Evolutionary conservation across 768 basidiomycete species (phyloP).

Genomic region (Hydnomerulius pinastri): DNA sequence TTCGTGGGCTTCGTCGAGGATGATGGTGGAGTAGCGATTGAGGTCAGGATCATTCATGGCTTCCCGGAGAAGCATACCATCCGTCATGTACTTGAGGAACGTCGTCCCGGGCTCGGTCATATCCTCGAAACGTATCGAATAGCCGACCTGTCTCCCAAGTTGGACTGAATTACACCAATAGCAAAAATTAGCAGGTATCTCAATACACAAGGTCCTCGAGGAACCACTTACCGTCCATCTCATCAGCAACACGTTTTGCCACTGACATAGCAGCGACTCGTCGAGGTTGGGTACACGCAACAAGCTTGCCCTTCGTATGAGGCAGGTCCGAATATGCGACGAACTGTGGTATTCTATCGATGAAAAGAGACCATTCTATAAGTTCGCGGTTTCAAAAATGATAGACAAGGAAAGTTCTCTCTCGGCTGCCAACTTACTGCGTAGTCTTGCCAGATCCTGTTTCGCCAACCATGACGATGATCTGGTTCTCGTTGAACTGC

Average conservation of each 20-base stretch:
- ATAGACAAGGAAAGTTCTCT: slow-evolving; percentile 21
- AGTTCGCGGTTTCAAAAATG: slow-evolving; percentile 20
- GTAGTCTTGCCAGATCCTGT: slow-evolving; percentile 97
- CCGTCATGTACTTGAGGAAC: slow-evolving; percentile 99
- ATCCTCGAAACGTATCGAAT: slow-evolving; percentile 98
- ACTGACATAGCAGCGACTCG: slow-evolving; percentile 98
- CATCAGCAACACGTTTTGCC: slow-evolving; percentile 97
- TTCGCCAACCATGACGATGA: slow-evolving; percentile 90
- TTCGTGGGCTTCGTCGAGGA: slow-evolving; percentile 98
- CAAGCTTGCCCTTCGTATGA: slow-evolving; percentile 84
- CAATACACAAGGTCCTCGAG: neutral
- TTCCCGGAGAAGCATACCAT: slow-evolving; percentile 98
- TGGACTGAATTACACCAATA: slow-evolving; percentile 53
- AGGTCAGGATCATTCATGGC: slow-evolving; percentile 96
- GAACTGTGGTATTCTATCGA: slow-evolving; percentile 89
- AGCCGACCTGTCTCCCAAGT: slow-evolving; percentile 94
- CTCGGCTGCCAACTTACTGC: slow-evolving; percentile 59
- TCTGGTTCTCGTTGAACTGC: slow-evolving; percentile 55
- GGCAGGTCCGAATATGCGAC: slow-evolving; percentile 93
- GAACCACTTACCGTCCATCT: slow-evolving; percentile 86
- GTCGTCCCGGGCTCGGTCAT: slow-evolving; percentile 79
- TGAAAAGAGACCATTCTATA: slow-evolving; percentile 32
- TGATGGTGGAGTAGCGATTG: slow-evolving; percentile 92
- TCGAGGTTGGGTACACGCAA: slow-evolving; percentile 96
- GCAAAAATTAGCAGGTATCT: slow-evolving; percentile 1